Evolutionary conservation across 805 yeast species (phyloP).

Genomic region (Komagataella populi): DNA sequence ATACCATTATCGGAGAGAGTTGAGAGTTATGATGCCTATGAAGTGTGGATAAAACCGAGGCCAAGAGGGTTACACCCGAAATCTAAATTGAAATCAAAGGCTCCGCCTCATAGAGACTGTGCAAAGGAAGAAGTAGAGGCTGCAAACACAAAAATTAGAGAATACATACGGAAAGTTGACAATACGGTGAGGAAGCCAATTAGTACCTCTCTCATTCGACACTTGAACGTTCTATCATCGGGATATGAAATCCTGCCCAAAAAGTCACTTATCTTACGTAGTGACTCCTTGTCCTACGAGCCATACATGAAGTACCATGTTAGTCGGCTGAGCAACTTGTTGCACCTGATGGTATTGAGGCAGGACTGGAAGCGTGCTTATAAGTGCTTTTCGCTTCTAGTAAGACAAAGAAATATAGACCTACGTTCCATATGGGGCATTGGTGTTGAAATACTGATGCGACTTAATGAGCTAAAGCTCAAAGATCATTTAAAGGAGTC

Average conservation of each 20-base stretch:
- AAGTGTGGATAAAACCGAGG: neutral
- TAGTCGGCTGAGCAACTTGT: constrained; percentile 23
- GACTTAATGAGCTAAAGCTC: constrained; percentile 13
- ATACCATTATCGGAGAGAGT: neutral
- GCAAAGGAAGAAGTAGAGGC: neutral
- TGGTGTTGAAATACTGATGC: constrained; percentile 39
- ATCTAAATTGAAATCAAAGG: neutral
- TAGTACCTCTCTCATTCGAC: neutral
- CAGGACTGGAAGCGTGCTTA: constrained; percentile 45
- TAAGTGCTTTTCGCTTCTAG: constrained; percentile 32
- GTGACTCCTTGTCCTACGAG: neutral
- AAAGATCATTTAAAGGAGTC: constrained; percentile 1
- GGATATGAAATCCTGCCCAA: neutral
- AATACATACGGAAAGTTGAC: neutral
- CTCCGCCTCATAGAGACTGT: neutral
- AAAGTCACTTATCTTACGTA: neutral
- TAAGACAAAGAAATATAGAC: constrained; percentile 36
- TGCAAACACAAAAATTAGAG: neutral
- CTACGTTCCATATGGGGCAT: constrained; percentile 48
- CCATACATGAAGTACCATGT: constrained; percentile 4
- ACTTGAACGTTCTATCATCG: neutral
- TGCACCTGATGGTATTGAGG: constrained; percentile 34
- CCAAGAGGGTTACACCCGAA: neutral
- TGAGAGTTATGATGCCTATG: neutral
- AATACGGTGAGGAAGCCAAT: neutral